Conservation (phyloP, 2,329 filamentous ascomycete species). For the Colletotrichum zoysiae region DNA sequence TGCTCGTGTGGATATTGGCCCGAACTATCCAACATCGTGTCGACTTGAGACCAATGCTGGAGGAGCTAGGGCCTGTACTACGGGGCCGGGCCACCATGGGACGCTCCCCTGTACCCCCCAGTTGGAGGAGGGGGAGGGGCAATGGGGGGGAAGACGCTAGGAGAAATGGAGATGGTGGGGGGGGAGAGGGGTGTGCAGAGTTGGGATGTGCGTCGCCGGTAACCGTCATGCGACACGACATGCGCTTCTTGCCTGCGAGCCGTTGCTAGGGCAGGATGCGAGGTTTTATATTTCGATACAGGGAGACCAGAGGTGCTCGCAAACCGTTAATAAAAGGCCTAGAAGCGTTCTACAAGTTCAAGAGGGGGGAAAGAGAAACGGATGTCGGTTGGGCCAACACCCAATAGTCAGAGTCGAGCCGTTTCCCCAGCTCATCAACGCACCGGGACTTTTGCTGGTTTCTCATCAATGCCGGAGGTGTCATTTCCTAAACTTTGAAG, state of each 20-base stretch:
- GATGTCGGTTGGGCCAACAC: not conserved
- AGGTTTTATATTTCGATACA: not conserved
- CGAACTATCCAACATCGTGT: slow-evolving; percentile 49
- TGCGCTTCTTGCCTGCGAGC: not conserved
- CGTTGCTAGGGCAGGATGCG: not conserved
- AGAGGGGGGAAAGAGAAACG: too few species aligned
- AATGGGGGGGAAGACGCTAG: slow-evolving; percentile 36
- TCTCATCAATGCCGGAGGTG: slow-evolving; percentile 17
- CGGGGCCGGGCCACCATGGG: slow-evolving; percentile 16
- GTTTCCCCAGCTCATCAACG: not conserved
- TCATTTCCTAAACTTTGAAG: not conserved
- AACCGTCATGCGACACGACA: slow-evolving; percentile 17
- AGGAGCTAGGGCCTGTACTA: slow-evolving; percentile 33
- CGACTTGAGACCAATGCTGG: slow-evolving; percentile 39
- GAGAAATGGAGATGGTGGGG: slow-evolving; percentile 15
- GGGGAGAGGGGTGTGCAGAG: slow-evolving; percentile 25
- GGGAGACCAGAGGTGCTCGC: not conserved
- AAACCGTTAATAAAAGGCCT: not conserved
- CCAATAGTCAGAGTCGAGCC: not conserved
- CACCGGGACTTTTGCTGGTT: slow-evolving; percentile 11
- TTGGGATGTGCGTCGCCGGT: slow-evolving; percentile 16
- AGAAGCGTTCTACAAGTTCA: not conserved
- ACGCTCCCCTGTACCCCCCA: slow-evolving; percentile 21
- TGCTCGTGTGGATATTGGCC: slow-evolving; percentile 55
- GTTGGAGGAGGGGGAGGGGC: slow-evolving; percentile 29